Conservation (phyloP, 2,329 filamentous ascomycete genomes). For the Cladosporium austrohemisphaericum region DNA sequence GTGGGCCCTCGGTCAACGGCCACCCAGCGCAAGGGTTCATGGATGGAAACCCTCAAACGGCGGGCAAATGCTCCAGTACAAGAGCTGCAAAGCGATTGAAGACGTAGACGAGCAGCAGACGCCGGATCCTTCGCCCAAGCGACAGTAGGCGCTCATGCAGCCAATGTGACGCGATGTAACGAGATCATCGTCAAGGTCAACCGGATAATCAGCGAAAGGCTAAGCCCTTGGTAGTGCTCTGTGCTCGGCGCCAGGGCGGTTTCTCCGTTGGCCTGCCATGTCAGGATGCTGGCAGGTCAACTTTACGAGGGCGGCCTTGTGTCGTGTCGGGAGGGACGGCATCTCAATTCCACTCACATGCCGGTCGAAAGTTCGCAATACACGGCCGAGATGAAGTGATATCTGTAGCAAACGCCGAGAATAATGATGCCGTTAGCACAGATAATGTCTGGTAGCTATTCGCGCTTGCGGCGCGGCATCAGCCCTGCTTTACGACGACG, state of each 20-base stretch:
- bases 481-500: constrained; percentile 2
- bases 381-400: not conserved
- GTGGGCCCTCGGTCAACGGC: constrained; percentile 13
- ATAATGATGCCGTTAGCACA: not conserved
- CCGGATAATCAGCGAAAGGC: constrained; percentile 4
- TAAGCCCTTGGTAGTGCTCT: constrained; percentile 13
- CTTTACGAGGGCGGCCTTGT: too few relatives aligned
- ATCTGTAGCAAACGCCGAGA: not conserved
- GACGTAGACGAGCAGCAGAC: too few relatives aligned
- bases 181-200: not conserved
- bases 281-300: not conserved
- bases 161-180: constrained; percentile 3
- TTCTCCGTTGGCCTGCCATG: not conserved
- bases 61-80: too few relatives aligned
- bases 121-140: too few relatives aligned
- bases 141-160: constrained; percentile 10
- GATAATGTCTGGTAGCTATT: constrained; percentile 1
- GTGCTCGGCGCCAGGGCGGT: constrained; percentile 9
- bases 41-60: not conserved
- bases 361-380: too few relatives aligned
- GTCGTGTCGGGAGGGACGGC: too few relatives aligned
- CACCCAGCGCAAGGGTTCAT: constrained; percentile 1
- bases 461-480: constrained; percentile 9
- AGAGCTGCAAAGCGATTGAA: too few relatives aligned
- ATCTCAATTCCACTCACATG: too few relatives aligned